Percentiles rank a stretch among this genome's conserved stretches.
phyloP scores from a whole-genome alignment of 2,329 filamentous ascomycete genomes.

The Triangularia setosa region DNA sequence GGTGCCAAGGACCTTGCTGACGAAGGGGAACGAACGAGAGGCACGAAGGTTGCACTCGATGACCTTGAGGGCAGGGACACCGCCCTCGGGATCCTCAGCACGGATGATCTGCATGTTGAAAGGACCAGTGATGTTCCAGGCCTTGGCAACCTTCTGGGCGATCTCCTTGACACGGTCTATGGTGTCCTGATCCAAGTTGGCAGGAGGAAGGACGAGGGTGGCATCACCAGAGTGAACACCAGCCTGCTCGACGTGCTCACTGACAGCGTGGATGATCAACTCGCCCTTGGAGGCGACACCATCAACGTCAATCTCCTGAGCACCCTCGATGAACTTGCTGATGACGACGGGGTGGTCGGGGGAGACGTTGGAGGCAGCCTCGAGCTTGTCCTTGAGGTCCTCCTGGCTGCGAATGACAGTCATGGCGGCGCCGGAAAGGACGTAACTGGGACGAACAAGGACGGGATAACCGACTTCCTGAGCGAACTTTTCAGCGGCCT shows the following conservation, averaged over 20 bases:
- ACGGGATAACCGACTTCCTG: conserved; percentile 86
- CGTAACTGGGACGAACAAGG: conserved; percentile 89
- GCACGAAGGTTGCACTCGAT: conserved; percentile 98
- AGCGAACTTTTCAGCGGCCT: conserved; percentile 84
- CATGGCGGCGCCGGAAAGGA: conserved; percentile 97
- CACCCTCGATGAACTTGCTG: conserved; percentile 96
- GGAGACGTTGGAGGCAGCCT: conserved; percentile 83
- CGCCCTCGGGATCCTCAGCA: conserved; percentile 70
- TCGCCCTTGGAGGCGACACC: conserved; percentile 84
- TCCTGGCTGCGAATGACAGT: conserved; percentile 86
- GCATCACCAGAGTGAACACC: conserved; percentile 98
- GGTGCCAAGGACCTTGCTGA: conserved; percentile 90
- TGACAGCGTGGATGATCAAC: conserved; percentile 85
- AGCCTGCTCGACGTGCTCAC: conserved; percentile 93
- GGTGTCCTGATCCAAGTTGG: conserved; percentile 68
- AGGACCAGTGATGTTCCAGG: conserved; percentile 94
- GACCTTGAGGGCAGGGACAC: conserved; percentile 78
- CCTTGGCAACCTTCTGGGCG: conserved; percentile 91
- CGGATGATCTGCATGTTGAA: conserved; percentile 99
- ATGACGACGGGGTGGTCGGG: conserved; percentile 98
- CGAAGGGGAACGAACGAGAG: conserved; percentile 96
- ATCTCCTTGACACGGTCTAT: conserved; percentile 93
- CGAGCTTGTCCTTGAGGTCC: conserved; percentile 91
- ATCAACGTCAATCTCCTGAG: conserved; percentile 94
- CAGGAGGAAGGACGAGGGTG: conserved; percentile 86